Evolutionary conservation across 2,329 filamentous ascomycete genomes (phyloP).

Genomic region (Exophiala phaeomuriformis): DNA sequence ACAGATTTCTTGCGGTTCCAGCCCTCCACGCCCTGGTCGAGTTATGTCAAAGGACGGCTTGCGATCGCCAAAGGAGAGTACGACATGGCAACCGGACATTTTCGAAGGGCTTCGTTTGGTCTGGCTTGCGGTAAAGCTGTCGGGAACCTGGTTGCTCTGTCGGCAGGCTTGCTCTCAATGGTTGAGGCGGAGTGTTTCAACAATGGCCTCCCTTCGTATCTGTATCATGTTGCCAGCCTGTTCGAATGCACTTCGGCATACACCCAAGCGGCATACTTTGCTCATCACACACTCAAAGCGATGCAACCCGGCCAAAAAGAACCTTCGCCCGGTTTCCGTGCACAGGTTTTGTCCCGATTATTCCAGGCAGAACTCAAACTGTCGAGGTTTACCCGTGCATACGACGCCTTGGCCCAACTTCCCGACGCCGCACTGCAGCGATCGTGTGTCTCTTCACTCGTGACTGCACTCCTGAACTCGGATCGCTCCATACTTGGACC

Average conservation of each 20-base stretch:
- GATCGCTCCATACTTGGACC: conserved; percentile 27
- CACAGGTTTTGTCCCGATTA: conserved; percentile 71
- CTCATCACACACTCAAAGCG: conserved; percentile 65
- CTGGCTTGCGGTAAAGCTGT: conserved; percentile 39
- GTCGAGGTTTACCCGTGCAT: conserved; percentile 73
- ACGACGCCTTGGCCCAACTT: conserved; percentile 68
- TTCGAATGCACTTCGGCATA: conserved; percentile 72
- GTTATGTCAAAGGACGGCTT: conserved; percentile 78
- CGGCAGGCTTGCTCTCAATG: conserved; percentile 61
- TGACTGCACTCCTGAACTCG: conserved; percentile 39
- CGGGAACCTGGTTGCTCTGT: conserved; percentile 41
- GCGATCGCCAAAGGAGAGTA: conserved; percentile 67
- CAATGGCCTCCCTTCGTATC: conserved; percentile 73
- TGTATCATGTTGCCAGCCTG: conserved; percentile 73
- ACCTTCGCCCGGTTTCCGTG: conserved; percentile 41
- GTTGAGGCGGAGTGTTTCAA: conserved; percentile 63
- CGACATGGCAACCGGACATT: conserved; percentile 63
- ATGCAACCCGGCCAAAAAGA: conserved; percentile 32
- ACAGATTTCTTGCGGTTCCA: conserved; percentile 61
- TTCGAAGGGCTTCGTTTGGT: conserved; percentile 69
- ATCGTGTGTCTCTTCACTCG: conserved; percentile 62
- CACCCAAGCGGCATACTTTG: conserved; percentile 78
- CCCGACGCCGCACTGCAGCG: conserved; percentile 64
- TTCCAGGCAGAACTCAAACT: conserved; percentile 76
- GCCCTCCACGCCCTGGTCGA: conserved; percentile 51